phyloP scores from a whole-genome alignment of 1,139 yeast species.

The Kurtzmaniella quercitrusa region DNA sequence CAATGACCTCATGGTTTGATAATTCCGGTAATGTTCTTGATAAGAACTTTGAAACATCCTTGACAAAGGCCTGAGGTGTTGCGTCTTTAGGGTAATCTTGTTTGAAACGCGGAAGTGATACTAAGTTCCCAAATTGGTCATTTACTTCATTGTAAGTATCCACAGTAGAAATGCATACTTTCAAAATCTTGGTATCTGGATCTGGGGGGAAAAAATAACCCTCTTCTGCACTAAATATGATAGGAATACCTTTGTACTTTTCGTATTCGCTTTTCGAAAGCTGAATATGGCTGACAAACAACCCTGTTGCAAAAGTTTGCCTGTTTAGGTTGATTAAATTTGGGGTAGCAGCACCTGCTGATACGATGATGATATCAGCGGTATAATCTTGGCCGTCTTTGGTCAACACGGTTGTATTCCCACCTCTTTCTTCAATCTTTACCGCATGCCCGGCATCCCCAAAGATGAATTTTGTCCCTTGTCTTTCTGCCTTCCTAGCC shows the following conservation, averaged over 20 bases:
- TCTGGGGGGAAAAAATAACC: slow-evolving; percentile 43
- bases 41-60: not conserved
- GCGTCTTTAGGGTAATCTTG: slow-evolving; percentile 20
- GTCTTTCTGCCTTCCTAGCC: slow-evolving; percentile 12
- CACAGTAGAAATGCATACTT: slow-evolving; percentile 34
- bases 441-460: slow-evolving; percentile 14
- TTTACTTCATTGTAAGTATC: slow-evolving; percentile 25
- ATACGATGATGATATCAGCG: slow-evolving; percentile 24
- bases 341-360: slow-evolving; percentile 31
- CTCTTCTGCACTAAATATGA: slow-evolving; percentile 34
- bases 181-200: slow-evolving; percentile 26
- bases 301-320: slow-evolving; percentile 32
- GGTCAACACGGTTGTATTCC: slow-evolving; percentile 14
- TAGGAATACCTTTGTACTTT: slow-evolving; percentile 24
- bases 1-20: slow-evolving; percentile 26
- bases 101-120: slow-evolving; percentile 35
- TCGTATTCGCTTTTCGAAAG: slow-evolving; percentile 22
- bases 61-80: not conserved
- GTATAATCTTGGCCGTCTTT: slow-evolving; percentile 17
- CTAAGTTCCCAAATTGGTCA: slow-evolving; percentile 17
- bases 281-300: slow-evolving; percentile 31
- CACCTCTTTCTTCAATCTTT: slow-evolving; percentile 6
- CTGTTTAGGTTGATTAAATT: slow-evolving; percentile 21
- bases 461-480: slow-evolving; percentile 22
- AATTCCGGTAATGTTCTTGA: slow-evolving; percentile 15